Evolutionary conservation across 345 rosid species (phyloP).

Genomic region (Eucalyptus erythrocorys): DNA sequence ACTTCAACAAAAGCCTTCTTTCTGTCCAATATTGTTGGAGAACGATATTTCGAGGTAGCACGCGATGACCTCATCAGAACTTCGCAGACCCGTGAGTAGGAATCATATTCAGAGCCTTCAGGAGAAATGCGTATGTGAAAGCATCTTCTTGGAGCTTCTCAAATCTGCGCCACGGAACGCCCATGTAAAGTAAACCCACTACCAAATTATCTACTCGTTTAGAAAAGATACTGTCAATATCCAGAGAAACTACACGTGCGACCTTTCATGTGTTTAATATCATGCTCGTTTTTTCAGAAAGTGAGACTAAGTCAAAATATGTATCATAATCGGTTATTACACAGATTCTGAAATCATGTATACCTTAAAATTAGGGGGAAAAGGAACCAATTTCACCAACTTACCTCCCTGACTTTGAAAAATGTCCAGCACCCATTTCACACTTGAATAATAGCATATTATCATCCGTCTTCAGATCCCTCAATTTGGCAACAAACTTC

Average conservation of each 20-base stretch:
- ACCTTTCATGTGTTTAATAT: neutral
- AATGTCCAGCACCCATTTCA: constrained; percentile 92
- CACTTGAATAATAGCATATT: constrained; percentile 76
- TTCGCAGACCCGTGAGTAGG: constrained; percentile 15
- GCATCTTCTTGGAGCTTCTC: constrained; percentile 91
- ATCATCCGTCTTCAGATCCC: constrained; percentile 70
- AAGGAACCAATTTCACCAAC: neutral
- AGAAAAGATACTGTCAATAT: neutral
- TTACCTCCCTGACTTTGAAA: constrained; percentile 94
- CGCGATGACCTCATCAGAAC: neutral
- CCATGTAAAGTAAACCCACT: neutral
- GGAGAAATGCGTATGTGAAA: constrained; percentile 48
- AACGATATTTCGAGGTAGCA: neutral
- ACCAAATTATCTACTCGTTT: neutral
- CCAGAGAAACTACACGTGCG: neutral
- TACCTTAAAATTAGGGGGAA: neutral
- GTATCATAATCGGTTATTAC: neutral
- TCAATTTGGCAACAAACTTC: constrained; percentile 83
- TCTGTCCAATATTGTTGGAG: neutral
- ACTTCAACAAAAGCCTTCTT: neutral
- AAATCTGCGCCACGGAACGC: constrained; percentile 40
- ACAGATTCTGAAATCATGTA: neutral
- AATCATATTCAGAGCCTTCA: constrained; percentile 69
- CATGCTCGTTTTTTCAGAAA: neutral
- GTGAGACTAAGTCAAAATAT: neutral